Base-by-base conservation (phyloP, 2,329 filamentous ascomycete genomes). In the Orbilia javanica region DNA sequence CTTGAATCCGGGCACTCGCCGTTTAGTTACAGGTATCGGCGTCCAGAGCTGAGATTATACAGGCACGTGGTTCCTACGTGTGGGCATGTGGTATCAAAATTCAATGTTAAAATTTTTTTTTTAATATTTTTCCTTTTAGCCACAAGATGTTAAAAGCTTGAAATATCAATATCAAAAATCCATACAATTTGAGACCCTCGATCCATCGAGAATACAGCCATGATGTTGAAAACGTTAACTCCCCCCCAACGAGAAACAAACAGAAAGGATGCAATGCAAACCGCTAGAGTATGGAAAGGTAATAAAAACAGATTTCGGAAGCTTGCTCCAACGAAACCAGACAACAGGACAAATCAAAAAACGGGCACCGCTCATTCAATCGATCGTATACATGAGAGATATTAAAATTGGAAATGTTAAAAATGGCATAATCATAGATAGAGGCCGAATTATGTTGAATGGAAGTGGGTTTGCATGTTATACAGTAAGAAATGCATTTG, bases 381-480 rank as follows among this genome's bases (percentile, higher is more conserved):
- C 13, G n/a, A 44, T 44, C 42, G n/a, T 44, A 20, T 44, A 44
- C 42, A 44, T 34, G 5, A 80, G 78, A n/a, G 77, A 74, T 71
- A 64, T 70, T 75, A 42, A 42, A 80, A 80, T 80, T 77, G 73
- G 80, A 81, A 81, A 80, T 52, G 11, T 52, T 52, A 22, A 52
- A 52, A 50, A 52, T 10, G 46, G 20, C 46, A 27, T 27, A 15
- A 39, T 44, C n/a, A 6, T 44, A 20, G 42, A 20, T 20, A 4
- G 4, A 18, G 18, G 50, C 50, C 15, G 18, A 31, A 53, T 53
- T 53, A 53, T 53, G 50, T 53, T 53, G 27, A 31, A 53, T 53
- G 50, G 15, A 27, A 50, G 15, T 4, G 22, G 7, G 25, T 25
- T 25, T 27, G 46, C 8, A 36, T 57, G 29, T 57, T 57, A 36